Evolutionary conservation across 192 early-diverging fungal genomes (phyloP), one percentile per base, ranked within the genome.

Genomic region (Rhizophagus clarus): DNA sequence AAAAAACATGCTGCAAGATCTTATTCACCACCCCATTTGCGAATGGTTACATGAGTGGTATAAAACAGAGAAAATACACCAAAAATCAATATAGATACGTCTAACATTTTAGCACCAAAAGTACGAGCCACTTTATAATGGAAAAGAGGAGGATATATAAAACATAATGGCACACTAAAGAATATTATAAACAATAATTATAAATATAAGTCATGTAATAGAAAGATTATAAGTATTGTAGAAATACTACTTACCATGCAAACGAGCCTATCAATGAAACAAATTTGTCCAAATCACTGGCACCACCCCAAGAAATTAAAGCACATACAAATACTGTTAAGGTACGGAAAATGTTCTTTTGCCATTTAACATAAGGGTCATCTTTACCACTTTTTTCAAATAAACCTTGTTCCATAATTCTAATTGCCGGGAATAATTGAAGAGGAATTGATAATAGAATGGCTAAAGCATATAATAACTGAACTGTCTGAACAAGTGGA

Each of bases 391-490:
- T 94, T 80, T 90, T 86, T 11, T 90, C 85, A 73, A 97, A 97
- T n/a, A 97, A 62, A 22, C 90, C 95, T 51, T 91, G 92, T 80
- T 98, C 96, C 75, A 93, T 92, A 81, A 99, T 99, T 75, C 95
- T 93, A 78, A 97, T 95, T 10, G 95, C 94, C 1, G 97, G 96
- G 85, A 98, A 99, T 67, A 97, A 88, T 66, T 94, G 94, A 51
- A 99, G 86, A 2, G 97, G 97, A 67, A 97, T 96, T 11, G 96
- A 96, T 32, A 98, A 87, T 85, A 96, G 91, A 79, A 99, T 99
- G 28, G 97, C 96, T 66, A 98, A 84, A 42, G 94, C 93, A 83
- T 99, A 98, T 9, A 98, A 81, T 64, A 90, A 87, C 83, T 98
- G 95, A 61, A 98, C 87, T 47, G 86, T 84, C 74, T 89, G 85